Evolutionary conservation across 768 basidiomycete species (phyloP), one percentile per base, ranked within the genome.

Genomic region (Strobilomyces confusus): DNA sequence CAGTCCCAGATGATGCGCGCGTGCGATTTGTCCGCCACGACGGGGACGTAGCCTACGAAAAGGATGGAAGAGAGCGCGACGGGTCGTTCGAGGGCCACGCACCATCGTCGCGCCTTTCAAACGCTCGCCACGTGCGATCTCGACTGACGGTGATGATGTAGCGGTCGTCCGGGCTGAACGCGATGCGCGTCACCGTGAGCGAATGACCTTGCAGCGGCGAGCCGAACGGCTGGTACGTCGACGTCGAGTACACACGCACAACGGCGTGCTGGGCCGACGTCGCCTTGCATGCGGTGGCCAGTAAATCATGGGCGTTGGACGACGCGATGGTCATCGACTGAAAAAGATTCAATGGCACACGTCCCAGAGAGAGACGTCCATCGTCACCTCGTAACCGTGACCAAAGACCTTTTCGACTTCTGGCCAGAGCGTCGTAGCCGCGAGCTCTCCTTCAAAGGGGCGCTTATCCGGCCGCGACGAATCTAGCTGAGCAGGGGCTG

Each of bases 401-500:
- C 95, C 97, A 67, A 97, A 99, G 1, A 99, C 77, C 68, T 99
- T 99, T 63, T 98, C 97, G 1, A 84, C 75, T 72, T 99, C 97
- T 0, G 95, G 97, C 97, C 97, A 99, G 1, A 98, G 76, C 0
- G 95, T 98, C 15, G 81, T 80, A 0, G 84, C 80, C 0, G 92
- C 86, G 0, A 98, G 77, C 68, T 98, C 94, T 12, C 90, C 92
- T 65, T 98, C 97, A 52, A 92, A 91, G 0, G 97, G 87, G n/a
- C 79, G 73, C 47, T 77, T 67, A 23, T 62, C 42, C 30, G 43
- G 36, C 49, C 50, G 44, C 26, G 52, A 60, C 2, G 42, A 55
- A 55, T 58, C 60, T 48, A 49, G 46, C 51, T 45, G 65, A 52
- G 26, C 56, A 20, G 59, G 57, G 40, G 44, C 63, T 65, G 51